A percentile compares a stretch with the other conserved stretches of the same genome.
Conservation (phyloP, 1,139 yeast genomes). For the Schwanniomyces etchellsii region DNA sequence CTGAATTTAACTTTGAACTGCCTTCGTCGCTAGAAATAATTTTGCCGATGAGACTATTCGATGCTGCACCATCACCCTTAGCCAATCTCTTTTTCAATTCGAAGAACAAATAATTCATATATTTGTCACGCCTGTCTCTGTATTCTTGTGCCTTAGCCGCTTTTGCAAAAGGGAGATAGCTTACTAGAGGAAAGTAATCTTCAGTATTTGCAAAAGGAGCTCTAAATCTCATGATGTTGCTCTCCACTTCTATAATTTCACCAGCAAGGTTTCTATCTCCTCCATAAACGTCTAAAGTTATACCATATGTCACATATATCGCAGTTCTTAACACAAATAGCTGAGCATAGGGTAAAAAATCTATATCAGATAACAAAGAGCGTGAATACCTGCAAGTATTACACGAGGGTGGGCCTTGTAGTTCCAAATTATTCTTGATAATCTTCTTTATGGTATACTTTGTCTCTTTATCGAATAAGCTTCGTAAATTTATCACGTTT, state of each 20-base stretch:
- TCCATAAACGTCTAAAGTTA: slow-evolving; percentile 39
- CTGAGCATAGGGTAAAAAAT: slow-evolving; percentile 40
- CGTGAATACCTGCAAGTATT: slow-evolving; percentile 11
- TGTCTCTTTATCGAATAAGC: slow-evolving; percentile 42
- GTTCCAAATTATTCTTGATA: slow-evolving; percentile 15
- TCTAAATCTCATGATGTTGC: slow-evolving; percentile 54
- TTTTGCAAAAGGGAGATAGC: slow-evolving; percentile 23
- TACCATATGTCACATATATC: slow-evolving; percentile 56
- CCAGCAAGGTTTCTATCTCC: slow-evolving; percentile 35
- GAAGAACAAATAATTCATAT: slow-evolving; percentile 41
- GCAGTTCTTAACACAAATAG: slow-evolving; percentile 55
- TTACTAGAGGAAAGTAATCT: slow-evolving; percentile 55
- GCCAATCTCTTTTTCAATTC: slow-evolving; percentile 13
- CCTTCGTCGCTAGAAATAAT: slow-evolving; percentile 20
- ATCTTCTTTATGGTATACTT: slow-evolving; percentile 21
- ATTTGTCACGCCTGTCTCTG: slow-evolving; percentile 46
- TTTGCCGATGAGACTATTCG: slow-evolving; percentile 40
- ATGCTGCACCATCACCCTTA: slow-evolving; percentile 10
- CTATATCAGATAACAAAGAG: slow-evolving; percentile 24
- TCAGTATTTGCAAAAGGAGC: slow-evolving; percentile 58
- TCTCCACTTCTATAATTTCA: slow-evolving; percentile 62
- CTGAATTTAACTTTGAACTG: slow-evolving; percentile 15
- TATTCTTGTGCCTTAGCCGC: slow-evolving; percentile 28
- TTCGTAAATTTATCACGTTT: slow-evolving; percentile 24
- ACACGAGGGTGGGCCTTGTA: slow-evolving; percentile 18